phyloP scores from a whole-genome alignment of 83 land plant species.

The Isoetes engelmannii region DNA sequence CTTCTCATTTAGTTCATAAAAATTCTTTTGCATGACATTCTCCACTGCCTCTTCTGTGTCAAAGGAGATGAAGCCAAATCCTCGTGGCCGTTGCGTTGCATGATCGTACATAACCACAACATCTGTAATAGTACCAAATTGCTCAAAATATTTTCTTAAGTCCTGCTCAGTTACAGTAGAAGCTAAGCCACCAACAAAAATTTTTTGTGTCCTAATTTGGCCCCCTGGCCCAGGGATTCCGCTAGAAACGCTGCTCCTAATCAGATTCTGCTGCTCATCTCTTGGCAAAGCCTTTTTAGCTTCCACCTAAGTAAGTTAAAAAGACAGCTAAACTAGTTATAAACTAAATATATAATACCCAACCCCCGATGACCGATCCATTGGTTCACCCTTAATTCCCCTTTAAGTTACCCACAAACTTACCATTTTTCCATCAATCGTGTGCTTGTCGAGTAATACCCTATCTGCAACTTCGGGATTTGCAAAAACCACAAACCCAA shows the following conservation, averaged over 20 bases:
- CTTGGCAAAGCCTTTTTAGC: conserved; percentile 6
- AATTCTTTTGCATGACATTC: conserved; percentile 24
- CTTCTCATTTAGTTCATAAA: conserved; percentile 31
- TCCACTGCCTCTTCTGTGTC: conserved; percentile 18
- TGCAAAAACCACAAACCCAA: conserved; percentile 7
- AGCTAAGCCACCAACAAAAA: conserved; percentile 13
- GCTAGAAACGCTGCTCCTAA: conserved; percentile 3
- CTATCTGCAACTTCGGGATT: not conserved
- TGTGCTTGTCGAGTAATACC: conserved; percentile 8
- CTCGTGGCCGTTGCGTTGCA: conserved; percentile 8
- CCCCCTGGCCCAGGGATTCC: not conserved
- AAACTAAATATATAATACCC: not conserved
- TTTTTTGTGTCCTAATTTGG: not conserved
- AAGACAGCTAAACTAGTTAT: not conserved
- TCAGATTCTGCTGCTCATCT: conserved; percentile 11
- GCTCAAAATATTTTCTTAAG: conserved; percentile 7
- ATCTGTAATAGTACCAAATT: conserved; percentile 14
- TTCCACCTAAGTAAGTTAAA: conserved; percentile 8
- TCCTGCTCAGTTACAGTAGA: conserved; percentile 14
- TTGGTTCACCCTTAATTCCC: not conserved
- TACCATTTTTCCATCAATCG: conserved; percentile 13
- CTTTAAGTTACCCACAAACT: not conserved
- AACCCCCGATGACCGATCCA: not conserved
- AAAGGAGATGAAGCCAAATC: conserved; percentile 12
- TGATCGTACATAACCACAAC: conserved; percentile 16